A percentile compares a stretch with the other conserved stretches of the same genome.
Conservation (phyloP, 2,329 filamentous ascomycete genomes). For the Arthroderma sp. region DNA sequence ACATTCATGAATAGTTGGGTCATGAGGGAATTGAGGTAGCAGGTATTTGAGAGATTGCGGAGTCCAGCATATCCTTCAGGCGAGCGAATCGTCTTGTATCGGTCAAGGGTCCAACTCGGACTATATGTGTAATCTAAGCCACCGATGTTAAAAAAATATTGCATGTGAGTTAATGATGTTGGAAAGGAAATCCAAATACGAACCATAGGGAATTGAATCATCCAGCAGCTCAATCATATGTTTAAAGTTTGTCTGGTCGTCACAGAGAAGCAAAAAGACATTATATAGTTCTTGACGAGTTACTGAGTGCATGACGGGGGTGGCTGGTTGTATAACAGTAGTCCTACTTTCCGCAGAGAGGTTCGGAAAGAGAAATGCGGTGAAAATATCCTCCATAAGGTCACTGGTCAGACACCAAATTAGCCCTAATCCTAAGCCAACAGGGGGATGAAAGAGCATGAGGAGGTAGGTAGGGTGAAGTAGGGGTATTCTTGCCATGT, state of each 20-base stretch:
- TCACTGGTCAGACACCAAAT: constrained; percentile 15
- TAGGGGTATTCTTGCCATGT: constrained; percentile 18
- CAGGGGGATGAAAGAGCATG: background rate
- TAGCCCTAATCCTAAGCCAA: background rate
- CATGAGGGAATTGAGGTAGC: constrained; percentile 89
- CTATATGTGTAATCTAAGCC: constrained; percentile 47
- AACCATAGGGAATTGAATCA: constrained; percentile 39
- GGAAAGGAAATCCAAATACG: constrained; percentile 21
- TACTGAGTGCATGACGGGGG: constrained; percentile 40
- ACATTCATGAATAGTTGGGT: constrained; percentile 95
- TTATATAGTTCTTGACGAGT: constrained; percentile 50
- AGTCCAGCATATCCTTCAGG: constrained; percentile 75
- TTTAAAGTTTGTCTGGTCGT: constrained; percentile 36
- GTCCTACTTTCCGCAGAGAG: constrained; percentile 23
- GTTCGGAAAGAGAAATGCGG: constrained; percentile 53
- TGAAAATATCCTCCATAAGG: constrained; percentile 44
- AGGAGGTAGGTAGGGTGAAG: constrained; percentile 13
- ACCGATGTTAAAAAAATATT: constrained; percentile 14
- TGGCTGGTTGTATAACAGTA: constrained; percentile 19
- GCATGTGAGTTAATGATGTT: constrained; percentile 6
- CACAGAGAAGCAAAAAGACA: constrained; percentile 45
- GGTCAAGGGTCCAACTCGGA: constrained; percentile 49
- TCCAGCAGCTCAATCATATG: constrained; percentile 41
- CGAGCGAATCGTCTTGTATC: constrained; percentile 55
- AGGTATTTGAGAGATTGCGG: constrained; percentile 88